These are phyloP conservation scores for Pleurotus sapidus DNA, from an alignment of 768 basidiomycete genomes.

Conservation along the genomic window DNA sequence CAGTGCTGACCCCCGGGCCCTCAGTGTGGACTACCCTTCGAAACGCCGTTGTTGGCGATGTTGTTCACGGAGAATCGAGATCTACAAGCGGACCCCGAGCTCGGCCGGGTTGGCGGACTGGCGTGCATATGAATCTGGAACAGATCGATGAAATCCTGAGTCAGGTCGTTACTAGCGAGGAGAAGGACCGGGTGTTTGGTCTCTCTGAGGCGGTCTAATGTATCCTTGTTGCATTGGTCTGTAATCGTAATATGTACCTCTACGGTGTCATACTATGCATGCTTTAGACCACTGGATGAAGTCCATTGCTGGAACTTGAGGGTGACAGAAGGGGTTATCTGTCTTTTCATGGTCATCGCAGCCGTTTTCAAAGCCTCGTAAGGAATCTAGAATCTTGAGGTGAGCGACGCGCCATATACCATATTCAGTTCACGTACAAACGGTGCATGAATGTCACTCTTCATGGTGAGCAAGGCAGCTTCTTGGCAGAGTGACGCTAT, in stretches of 20 bases:
- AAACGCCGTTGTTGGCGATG: neutral
- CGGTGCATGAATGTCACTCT: constrained; percentile 73
- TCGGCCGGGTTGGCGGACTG: neutral
- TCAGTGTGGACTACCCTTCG: neutral
- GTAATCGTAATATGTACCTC: too few species aligned
- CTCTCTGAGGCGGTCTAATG: neutral
- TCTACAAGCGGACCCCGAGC: neutral
- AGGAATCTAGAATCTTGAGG: constrained; percentile 56
- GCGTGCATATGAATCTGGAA: neutral
- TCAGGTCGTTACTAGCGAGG: neutral
- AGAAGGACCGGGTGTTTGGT: neutral
- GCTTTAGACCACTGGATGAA: constrained; percentile 19
- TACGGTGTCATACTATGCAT: neutral
- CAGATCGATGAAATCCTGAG: neutral
- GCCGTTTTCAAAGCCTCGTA: constrained; percentile 71
- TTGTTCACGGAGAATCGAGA: too few species aligned
- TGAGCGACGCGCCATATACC: neutral
- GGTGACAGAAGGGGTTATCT: constrained; percentile 84
- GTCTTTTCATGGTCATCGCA: constrained; percentile 65
- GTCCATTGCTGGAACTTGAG: constrained; percentile 72
- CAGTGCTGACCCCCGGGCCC: neutral
- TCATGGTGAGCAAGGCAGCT: constrained; percentile 92
- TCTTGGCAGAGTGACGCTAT: constrained; percentile 92
- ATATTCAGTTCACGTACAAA: constrained; percentile 46
- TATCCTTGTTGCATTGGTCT: neutral